Evolutionary conservation across 2,329 filamentous ascomycete genomes (phyloP).

Genomic region (Verticillium klebahnii): DNA sequence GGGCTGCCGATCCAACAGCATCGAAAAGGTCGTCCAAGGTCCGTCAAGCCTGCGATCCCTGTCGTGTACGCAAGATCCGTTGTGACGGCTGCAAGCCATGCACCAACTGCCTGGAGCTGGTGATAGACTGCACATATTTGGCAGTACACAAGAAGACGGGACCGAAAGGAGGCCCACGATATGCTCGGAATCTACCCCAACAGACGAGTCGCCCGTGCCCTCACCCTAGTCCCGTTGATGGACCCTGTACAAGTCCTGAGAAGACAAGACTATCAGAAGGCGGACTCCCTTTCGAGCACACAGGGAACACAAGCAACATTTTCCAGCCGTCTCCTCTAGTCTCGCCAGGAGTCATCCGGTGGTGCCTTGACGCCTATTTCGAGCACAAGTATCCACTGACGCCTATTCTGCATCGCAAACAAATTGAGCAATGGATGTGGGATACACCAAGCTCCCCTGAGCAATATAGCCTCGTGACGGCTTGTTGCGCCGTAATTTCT

Average conservation of each 20-base stretch:
- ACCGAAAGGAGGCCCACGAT: slow-evolving; percentile 13
- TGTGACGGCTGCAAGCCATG: slow-evolving; percentile 22
- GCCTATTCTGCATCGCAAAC: slow-evolving; percentile 21
- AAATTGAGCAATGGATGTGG: slow-evolving; percentile 10
- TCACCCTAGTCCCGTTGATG: neutral
- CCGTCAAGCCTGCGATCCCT: slow-evolving; percentile 24
- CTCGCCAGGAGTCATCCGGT: slow-evolving; percentile 11
- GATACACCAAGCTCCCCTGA: slow-evolving; percentile 11
- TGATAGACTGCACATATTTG: slow-evolving; percentile 20
- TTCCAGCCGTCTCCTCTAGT: slow-evolving; percentile 8
- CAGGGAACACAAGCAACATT: neutral
- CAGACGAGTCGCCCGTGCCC: neutral
- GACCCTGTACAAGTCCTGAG: too few species aligned
- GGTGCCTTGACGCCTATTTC: slow-evolving; percentile 25
- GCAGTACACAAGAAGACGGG: slow-evolving; percentile 26
- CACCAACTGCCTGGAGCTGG: slow-evolving; percentile 15
- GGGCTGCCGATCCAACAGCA: neutral
- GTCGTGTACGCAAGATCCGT: slow-evolving; percentile 22
- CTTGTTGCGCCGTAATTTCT: slow-evolving; percentile 23
- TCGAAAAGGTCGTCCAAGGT: slow-evolving; percentile 9
- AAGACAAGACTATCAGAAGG: neutral
- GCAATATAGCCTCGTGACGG: slow-evolving; percentile 20
- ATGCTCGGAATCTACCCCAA: neutral
- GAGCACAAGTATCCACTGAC: slow-evolving; percentile 28
- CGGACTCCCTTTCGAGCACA: neutral